Conservation (phyloP, 352 stramenopile species). For the Pythium diclinum region DNA sequence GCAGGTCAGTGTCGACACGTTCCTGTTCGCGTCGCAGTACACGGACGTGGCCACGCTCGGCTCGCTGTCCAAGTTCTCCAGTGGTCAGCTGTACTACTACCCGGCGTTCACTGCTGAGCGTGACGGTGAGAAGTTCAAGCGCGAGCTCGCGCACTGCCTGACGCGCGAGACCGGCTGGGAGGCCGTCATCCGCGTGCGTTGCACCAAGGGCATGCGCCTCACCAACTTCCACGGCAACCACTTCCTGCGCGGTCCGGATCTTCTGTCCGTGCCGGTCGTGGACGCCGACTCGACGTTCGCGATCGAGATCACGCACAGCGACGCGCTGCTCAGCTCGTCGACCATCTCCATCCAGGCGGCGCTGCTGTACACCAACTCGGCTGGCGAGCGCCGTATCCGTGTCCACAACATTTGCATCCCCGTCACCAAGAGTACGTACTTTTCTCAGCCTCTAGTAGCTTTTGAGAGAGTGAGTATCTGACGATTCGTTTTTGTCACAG, state of each 20-base stretch:
- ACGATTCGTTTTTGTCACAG: constrained; percentile 28
- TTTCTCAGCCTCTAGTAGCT: neutral
- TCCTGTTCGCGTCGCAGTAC: constrained; percentile 95
- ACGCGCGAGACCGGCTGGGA: constrained; percentile 94
- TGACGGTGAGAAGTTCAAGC: constrained; percentile 93
- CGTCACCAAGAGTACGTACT: constrained; percentile 81
- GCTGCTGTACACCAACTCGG: constrained; percentile 97
- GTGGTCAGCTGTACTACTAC: constrained; percentile 97
- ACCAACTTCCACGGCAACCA: constrained; percentile 99
- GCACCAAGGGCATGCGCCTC: constrained; percentile 96
- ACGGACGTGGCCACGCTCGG: constrained; percentile 95
- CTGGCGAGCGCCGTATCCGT: constrained; percentile 96
- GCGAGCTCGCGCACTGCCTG: constrained; percentile 91
- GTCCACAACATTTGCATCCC: constrained; percentile 97
- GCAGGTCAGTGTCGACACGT: constrained; percentile 99
- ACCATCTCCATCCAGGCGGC: constrained; percentile 96
- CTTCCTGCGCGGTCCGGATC: constrained; percentile 95
- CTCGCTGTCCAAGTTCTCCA: constrained; percentile 94
- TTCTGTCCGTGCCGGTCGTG: constrained; percentile 96
- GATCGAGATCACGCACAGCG: constrained; percentile 97
- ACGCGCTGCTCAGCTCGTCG: constrained; percentile 91
- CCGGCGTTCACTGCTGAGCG: constrained; percentile 89
- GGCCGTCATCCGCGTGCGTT: constrained; percentile 96
- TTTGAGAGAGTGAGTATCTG: neutral
- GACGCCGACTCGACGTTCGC: constrained; percentile 95